A percentile compares a stretch with the other conserved stretches of the same genome.
phyloP scores from a whole-genome alignment of 2,329 filamentous ascomycete species.

The Colletotrichum truncatum region DNA sequence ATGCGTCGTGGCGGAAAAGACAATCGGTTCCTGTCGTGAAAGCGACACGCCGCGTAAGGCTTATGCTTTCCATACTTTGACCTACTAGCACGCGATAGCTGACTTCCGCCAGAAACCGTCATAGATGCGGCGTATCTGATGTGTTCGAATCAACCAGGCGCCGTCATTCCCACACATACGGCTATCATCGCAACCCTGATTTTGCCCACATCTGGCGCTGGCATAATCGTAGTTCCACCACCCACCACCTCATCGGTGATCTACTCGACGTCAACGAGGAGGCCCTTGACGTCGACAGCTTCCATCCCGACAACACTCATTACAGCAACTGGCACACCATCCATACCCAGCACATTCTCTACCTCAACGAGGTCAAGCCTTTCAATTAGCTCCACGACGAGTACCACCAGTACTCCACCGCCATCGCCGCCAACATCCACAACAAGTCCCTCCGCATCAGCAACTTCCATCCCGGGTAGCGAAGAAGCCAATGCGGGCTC shows the following conservation, averaged over 20 bases:
- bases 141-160: slow-evolving; percentile 60
- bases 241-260: background rate
- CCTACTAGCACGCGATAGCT: background rate
- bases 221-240: slow-evolving; percentile 41
- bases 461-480: slow-evolving; percentile 11
- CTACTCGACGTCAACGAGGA: slow-evolving; percentile 23
- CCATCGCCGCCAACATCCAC: slow-evolving; percentile 13
- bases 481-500: slow-evolving; percentile 15
- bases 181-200: slow-evolving; percentile 67
- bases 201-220: slow-evolving; percentile 45
- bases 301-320: slow-evolving; percentile 24
- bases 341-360: slow-evolving; percentile 13
- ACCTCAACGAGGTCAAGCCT: slow-evolving; percentile 24
- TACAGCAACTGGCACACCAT: slow-evolving; percentile 10
- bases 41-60: slow-evolving; percentile 50
- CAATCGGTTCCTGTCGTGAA: slow-evolving; percentile 60
- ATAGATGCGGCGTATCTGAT: slow-evolving; percentile 65
- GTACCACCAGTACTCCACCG: slow-evolving; percentile 5
- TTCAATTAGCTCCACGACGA: slow-evolving; percentile 21
- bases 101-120: slow-evolving; percentile 42
- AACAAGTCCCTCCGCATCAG: slow-evolving; percentile 9
- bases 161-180: slow-evolving; percentile 65
- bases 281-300: background rate
- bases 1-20: slow-evolving; percentile 67
- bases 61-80: no score